Evolutionary conservation across 2,329 filamentous ascomycete species (phyloP).

Genomic region (Alternaria postmessia): DNA sequence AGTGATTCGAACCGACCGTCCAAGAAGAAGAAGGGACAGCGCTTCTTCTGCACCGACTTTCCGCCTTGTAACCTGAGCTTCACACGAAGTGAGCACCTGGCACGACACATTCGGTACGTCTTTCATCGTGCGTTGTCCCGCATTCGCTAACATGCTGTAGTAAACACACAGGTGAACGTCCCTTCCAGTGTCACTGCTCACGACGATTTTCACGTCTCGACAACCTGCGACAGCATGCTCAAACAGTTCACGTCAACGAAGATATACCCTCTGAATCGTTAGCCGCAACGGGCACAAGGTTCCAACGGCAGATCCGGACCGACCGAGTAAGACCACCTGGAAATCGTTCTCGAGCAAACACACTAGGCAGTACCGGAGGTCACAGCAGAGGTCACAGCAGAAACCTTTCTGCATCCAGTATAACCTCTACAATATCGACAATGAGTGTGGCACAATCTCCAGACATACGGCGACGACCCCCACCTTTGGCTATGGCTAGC

Average conservation of each 20-base stretch:
- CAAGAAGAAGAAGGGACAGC: conserved; percentile 96
- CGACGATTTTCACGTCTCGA: conserved; percentile 92
- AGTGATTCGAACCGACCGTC: conserved; percentile 74
- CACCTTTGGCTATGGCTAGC: conserved; percentile 81
- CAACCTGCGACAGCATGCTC: conserved; percentile 94
- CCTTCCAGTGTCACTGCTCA: conserved; percentile 95
- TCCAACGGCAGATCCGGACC: conserved; percentile 89
- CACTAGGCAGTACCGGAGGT: conserved; percentile 74
- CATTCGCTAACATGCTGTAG: conserved; percentile 57
- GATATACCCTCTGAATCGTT: conserved; percentile 94
- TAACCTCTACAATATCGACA: conserved; percentile 76
- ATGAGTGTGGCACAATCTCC: conserved; percentile 61
- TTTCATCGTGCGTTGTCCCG: neutral
- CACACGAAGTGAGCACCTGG: conserved; percentile 93
- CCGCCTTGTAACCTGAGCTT: conserved; percentile 95
- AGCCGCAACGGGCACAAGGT: conserved; percentile 88
- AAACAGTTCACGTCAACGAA: conserved; percentile 97
- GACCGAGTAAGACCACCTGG: conserved; percentile 80
- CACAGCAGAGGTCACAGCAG: conserved; percentile 80
- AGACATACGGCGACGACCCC: conserved; percentile 73
- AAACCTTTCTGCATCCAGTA: conserved; percentile 88
- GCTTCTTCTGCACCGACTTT: conserved; percentile 95
- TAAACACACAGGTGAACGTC: conserved; percentile 96
- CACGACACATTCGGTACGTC: conserved; percentile 85
- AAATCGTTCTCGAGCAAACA: conserved; percentile 77